Evolutionary conservation across 352 stramenopile species (phyloP).

Genomic region (Thalassiosira ordinaria): DNA sequence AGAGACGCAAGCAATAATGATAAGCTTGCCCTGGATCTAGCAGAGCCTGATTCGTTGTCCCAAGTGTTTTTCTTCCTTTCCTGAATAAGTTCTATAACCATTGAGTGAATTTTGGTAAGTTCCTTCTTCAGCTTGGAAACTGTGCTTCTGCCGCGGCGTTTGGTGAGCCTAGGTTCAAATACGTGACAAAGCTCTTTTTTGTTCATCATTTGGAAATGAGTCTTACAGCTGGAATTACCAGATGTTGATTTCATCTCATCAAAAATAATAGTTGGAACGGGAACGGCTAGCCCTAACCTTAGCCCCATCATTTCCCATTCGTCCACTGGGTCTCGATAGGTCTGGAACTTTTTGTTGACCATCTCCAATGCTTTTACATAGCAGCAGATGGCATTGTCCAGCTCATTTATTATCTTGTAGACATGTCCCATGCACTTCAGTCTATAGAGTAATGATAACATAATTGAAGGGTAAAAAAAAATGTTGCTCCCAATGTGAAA

Average conservation of each 20-base stretch:
- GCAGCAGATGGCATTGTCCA: constrained; percentile 60
- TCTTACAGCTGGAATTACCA: constrained; percentile 20
- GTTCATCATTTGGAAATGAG: constrained; percentile 64
- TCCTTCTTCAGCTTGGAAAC: constrained; percentile 55
- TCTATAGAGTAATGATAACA: too few species aligned
- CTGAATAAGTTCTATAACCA: constrained; percentile 51
- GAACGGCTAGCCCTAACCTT: constrained; percentile 37
- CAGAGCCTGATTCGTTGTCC: constrained; percentile 22
- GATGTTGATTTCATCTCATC: constrained; percentile 47
- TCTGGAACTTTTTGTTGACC: constrained; percentile 38
- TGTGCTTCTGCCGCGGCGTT: constrained; percentile 19
- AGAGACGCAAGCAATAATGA: constrained; percentile 47
- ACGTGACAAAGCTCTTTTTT: constrained; percentile 59
- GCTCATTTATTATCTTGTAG: constrained; percentile 54
- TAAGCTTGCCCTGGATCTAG: constrained; percentile 15
- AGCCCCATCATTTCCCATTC: constrained; percentile 53
- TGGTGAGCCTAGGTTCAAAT: constrained; percentile 30
- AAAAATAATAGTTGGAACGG: constrained; percentile 54
- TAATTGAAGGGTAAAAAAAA: too few species aligned
- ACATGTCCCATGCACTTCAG: constrained; percentile 65
- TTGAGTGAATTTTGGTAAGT: constrained; percentile 56
- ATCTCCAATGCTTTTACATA: constrained; percentile 61
- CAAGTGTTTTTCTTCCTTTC: constrained; percentile 43
- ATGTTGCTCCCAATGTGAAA: too few species aligned
- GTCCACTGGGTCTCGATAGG: constrained; percentile 34